Conservation (phyloP, 352 stramenopile species). For the Peronospora tabacina region DNA sequence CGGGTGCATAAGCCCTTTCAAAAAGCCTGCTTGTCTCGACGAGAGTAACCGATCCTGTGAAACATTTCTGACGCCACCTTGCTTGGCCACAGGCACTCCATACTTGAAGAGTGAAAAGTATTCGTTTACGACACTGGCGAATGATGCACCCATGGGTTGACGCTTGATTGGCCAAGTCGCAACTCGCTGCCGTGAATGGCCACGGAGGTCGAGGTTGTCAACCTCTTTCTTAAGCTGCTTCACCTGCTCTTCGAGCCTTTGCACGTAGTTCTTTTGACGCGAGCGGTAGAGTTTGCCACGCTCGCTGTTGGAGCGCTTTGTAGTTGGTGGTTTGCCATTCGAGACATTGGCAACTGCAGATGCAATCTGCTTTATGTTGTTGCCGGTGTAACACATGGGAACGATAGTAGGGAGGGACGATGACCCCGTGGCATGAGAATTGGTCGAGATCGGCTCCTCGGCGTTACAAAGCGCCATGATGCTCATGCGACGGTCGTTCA, state of each 20-base stretch:
- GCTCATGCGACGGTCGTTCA: conserved; percentile 30
- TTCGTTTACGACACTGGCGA: conserved; percentile 42
- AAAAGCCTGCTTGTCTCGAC: conserved; percentile 26
- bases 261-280: conserved; percentile 42
- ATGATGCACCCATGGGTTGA: conserved; percentile 17
- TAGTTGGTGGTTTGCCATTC: conserved; percentile 15
- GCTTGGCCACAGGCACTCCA: conserved; percentile 33
- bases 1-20: conserved; percentile 39
- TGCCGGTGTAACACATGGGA: conserved; percentile 9
- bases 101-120: conserved; percentile 62
- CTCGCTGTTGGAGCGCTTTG: conserved; percentile 51
- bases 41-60: conserved; percentile 23
- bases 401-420: conserved; percentile 9
- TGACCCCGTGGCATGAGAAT: not conserved
- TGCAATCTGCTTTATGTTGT: conserved; percentile 4
- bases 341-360: not conserved
- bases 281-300: conserved; percentile 56
- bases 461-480: conserved; percentile 25
- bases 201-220: conserved; percentile 24
- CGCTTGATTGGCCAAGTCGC: conserved; percentile 13
- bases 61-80: conserved; percentile 4
- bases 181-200: conserved; percentile 11
- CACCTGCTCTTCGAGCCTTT: conserved; percentile 37
- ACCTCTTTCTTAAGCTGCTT: conserved; percentile 43
- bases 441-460: conserved; percentile 4